Conservation (phyloP, 2,329 filamentous ascomycete species). For the Cordyceps cicadae region DNA sequence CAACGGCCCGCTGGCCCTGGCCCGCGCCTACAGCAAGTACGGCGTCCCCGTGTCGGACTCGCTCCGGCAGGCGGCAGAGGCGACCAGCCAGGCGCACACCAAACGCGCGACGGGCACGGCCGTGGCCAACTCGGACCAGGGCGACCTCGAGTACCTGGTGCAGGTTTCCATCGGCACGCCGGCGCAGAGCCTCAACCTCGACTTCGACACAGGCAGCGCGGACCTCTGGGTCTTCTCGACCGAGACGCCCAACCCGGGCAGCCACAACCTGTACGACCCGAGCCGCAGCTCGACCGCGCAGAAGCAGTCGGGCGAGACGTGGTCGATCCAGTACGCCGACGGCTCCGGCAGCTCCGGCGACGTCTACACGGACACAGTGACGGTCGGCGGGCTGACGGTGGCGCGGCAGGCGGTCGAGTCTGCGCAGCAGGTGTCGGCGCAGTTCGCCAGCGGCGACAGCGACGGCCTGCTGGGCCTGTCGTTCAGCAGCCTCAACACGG, state of each 20-base stretch:
- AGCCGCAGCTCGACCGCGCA: constrained; percentile 25
- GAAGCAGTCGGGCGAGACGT: constrained; percentile 28
- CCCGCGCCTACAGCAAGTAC: constrained; percentile 28
- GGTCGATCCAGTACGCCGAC: constrained; percentile 38
- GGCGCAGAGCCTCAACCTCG: constrained; percentile 29
- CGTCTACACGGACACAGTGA: constrained; percentile 37
- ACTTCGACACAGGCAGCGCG: constrained; percentile 36
- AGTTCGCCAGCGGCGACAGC: constrained; percentile 38
- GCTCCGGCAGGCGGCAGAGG: constrained; percentile 38
- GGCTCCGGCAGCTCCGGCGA: constrained; percentile 33
- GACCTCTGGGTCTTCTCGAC: constrained; percentile 31
- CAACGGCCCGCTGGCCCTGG: constrained; percentile 25
- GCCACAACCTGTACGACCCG: constrained; percentile 32
- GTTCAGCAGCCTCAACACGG: constrained; percentile 35
- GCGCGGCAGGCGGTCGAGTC: constrained; percentile 35
- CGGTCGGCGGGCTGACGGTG: constrained; percentile 33
- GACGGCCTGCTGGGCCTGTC: constrained; percentile 22
- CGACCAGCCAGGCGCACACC: constrained; percentile 29
- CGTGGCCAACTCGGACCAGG: constrained; percentile 5
- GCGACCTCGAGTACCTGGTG: constrained; percentile 14
- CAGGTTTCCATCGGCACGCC: constrained; percentile 18
- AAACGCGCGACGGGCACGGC: constrained; percentile 1
- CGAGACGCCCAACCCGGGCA: constrained; percentile 20
- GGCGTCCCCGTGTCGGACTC: constrained; percentile 31
- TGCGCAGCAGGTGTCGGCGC: constrained; percentile 31